Base-by-base conservation (phyloP, 2,329 filamentous ascomycete species). In the Davidsoniella eucalypti region DNA sequence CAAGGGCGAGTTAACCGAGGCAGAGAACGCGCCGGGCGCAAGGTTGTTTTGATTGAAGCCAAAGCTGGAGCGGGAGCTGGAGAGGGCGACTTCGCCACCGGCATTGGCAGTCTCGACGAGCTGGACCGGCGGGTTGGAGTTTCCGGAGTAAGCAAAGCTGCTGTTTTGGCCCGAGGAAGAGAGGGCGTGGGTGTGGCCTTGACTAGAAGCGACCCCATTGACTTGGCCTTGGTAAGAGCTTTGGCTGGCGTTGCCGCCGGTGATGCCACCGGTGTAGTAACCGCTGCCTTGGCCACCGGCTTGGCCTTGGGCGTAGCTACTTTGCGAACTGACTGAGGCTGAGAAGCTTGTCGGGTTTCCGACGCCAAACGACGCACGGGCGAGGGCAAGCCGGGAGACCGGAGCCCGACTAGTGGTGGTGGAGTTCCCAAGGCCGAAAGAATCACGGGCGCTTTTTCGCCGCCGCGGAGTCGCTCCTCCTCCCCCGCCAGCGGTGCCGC, bases 1-100 rank as follows among this genome's bases (percentile, higher is more conserved):
- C 56, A 81, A 71, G 1, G 87, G 86, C 1, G 82, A 84, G 18
- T 33, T 39, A 33, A 50, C 29, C 45, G 54, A 16, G 40, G 25
- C 37, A 52, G 49, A 42, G 50, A 52, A 44, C 39, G 50, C 14
- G 38, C 38, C 33, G 23, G 40, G 29, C 23, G 25, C 45, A 26
- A 52, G 40, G 36, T 39, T 39, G 4, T 37, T 33, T 44, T 47
- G 26, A 2, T 66, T 63, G 26, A 21, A 44, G 67, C 56, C 16
- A 59, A 57, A 18, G 61, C 56, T 39, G n/a, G 18, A 47, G 40
- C 29, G 42, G 14, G 46, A 36, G 23, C 36, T 16, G 44, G 47
- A 40, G 26, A 38, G 14, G 40, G 46, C n/a, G 50, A 48, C 42
- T 52, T 52, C 29, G 18, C 12, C 9, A 44, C 40, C 17, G 47